These are phyloP conservation scores for Avena sativa DNA, from an alignment of 176 grass and related monocot species.

Conservation along the genomic window DNA sequence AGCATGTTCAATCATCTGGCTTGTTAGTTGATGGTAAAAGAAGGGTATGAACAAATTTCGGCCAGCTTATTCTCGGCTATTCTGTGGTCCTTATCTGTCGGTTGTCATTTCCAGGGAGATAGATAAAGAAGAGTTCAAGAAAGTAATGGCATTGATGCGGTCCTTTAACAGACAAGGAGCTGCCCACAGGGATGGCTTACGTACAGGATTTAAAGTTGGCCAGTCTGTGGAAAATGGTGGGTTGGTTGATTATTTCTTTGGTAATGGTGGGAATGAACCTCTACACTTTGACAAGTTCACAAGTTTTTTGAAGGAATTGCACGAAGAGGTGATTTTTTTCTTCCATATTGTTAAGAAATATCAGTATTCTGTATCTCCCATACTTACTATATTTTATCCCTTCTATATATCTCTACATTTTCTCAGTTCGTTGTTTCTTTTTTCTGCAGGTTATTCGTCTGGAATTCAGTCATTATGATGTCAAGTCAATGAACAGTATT, in stretches of 20 bases:
- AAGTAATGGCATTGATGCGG: conserved; percentile 96
- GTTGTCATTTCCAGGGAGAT: conserved; percentile 74
- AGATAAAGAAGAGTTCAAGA: conserved; percentile 96
- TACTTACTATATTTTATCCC: neutral
- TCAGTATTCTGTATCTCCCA: neutral
- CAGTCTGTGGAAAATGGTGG: conserved; percentile 83
- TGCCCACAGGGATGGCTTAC: conserved; percentile 76
- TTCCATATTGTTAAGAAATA: conserved; percentile 26
- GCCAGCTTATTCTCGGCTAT: conserved; percentile 37
- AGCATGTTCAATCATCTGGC: conserved; percentile 63
- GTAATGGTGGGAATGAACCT: conserved; percentile 67
- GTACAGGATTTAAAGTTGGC: conserved; percentile 77
- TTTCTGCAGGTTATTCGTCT: conserved; percentile 76
- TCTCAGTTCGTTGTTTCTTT: conserved; percentile 3
- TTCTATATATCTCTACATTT: conserved; percentile 28
- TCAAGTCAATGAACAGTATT: conserved; percentile 71
- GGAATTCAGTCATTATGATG: conserved; percentile 94
- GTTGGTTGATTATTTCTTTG: conserved; percentile 86
- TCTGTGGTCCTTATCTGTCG: conserved; percentile 40
- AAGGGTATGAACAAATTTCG: conserved; percentile 71
- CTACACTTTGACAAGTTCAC: conserved; percentile 78
- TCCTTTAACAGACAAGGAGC: conserved; percentile 90
- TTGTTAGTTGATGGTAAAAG: conserved; percentile 74
- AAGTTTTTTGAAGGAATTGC: conserved; percentile 79
- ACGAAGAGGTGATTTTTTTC: conserved; percentile 68